These are phyloP conservation scores for Paecilomyces sp. DNA, from an alignment of 2,329 filamentous ascomycete genomes.

Conservation along the genomic window DNA sequence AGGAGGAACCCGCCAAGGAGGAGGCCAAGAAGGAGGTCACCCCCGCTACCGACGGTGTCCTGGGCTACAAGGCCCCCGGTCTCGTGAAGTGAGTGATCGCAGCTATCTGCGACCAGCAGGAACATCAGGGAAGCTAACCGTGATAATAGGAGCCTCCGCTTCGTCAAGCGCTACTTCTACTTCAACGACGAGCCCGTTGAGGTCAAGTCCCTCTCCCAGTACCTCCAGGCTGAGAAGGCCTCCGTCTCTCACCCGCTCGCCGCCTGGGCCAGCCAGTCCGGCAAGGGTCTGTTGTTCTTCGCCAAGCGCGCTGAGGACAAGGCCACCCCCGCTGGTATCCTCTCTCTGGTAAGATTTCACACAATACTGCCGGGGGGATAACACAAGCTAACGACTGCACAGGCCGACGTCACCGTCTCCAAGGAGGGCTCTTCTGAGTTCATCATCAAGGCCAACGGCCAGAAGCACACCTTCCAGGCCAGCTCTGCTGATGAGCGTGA, in stretches of 20 bases:
- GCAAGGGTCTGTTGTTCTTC: slow-evolving; percentile 90
- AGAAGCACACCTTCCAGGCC: slow-evolving; percentile 95
- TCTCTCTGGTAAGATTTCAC: slow-evolving; percentile 83
- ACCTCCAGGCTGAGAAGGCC: slow-evolving; percentile 84
- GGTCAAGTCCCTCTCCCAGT: slow-evolving; percentile 64
- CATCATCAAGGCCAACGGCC: slow-evolving; percentile 72
- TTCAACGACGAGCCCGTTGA: slow-evolving; percentile 68
- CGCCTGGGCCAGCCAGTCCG: slow-evolving; percentile 87
- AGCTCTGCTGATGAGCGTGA: slow-evolving; percentile 68
- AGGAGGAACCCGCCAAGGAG: slow-evolving; percentile 32
- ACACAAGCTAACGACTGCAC: slow-evolving; percentile 1
- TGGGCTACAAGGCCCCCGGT: slow-evolving; percentile 85
- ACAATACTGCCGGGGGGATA: no score
- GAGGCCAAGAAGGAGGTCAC: slow-evolving; percentile 49
- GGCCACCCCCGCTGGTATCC: slow-evolving; percentile 68
- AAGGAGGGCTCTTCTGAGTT: slow-evolving; percentile 76
- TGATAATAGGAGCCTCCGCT: slow-evolving; percentile 67
- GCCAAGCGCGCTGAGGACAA: slow-evolving; percentile 79
- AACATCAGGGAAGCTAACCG: slow-evolving; percentile 6
- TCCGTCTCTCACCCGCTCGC: slow-evolving; percentile 69
- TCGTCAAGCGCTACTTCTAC: slow-evolving; percentile 91
- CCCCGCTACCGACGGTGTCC: slow-evolving; percentile 72
- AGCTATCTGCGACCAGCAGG: not conserved
- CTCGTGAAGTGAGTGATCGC: slow-evolving; percentile 72
- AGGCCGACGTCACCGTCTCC: slow-evolving; percentile 60